These are phyloP conservation scores for Linnemannia exigua DNA, from an alignment of 192 early-diverging fungal genomes.

Conservation along the genomic window DNA sequence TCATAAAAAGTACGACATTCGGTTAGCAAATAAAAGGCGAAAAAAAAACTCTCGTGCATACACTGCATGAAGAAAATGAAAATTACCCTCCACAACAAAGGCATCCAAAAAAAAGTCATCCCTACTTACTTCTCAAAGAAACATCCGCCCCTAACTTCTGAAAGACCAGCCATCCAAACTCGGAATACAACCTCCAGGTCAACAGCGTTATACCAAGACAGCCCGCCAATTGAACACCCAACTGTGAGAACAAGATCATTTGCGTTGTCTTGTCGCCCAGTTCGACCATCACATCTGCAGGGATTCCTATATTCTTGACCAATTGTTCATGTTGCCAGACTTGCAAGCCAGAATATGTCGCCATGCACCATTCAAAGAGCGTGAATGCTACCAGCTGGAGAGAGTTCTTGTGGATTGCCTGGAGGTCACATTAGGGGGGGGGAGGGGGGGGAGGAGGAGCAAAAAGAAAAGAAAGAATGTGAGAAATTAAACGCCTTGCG, in stretches of 20 bases:
- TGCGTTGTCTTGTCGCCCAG: slow-evolving; percentile 21
- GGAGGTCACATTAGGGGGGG: not conserved
- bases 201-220: slow-evolving; percentile 34
- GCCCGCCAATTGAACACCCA: slow-evolving; percentile 25
- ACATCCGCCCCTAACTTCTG: slow-evolving; percentile 52
- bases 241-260: slow-evolving; percentile 33
- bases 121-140: slow-evolving; percentile 47
- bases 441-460: not conserved
- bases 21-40: not conserved
- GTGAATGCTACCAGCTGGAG: slow-evolving; percentile 46
- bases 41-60: no score
- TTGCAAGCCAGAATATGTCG: slow-evolving; percentile 43
- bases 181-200: slow-evolving; percentile 44
- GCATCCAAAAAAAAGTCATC: no score
- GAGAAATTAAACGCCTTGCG: no score
- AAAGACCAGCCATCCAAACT: slow-evolving; percentile 55
- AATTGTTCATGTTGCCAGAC: slow-evolving; percentile 54
- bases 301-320: slow-evolving; percentile 32
- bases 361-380: slow-evolving; percentile 52
- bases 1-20: no score
- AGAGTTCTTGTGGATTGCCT: slow-evolving; percentile 55
- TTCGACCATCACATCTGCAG: not conserved
- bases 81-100: no score
- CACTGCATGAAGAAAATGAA: no score
- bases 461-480: not conserved